Percentiles rank a stretch among this genome's conserved stretches.
Evolutionary conservation across 2,329 filamentous ascomycete species (phyloP).

Genomic region (Penicillium sclerotigenum): DNA sequence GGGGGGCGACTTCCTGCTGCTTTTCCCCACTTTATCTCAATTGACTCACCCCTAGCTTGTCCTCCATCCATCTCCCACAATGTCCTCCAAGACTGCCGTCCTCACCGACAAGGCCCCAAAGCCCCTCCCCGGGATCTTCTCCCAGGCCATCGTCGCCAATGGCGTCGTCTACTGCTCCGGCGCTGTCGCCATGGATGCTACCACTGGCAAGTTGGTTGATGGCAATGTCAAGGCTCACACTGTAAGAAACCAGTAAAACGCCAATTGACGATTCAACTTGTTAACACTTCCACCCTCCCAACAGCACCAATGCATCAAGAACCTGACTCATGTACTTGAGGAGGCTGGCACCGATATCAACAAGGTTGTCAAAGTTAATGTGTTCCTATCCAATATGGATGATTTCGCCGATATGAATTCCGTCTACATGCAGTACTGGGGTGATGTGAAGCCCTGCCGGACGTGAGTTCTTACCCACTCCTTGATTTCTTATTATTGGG

Average conservation of each 20-base stretch:
- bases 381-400: conserved; percentile 64
- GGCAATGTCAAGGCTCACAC: conserved; percentile 56
- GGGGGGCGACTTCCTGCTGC: neutral
- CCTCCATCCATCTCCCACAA: conserved; percentile 12
- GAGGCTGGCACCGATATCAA: conserved; percentile 58
- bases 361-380: conserved; percentile 65
- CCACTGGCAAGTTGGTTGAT: conserved; percentile 54
- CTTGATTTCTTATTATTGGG: neutral
- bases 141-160: conserved; percentile 60
- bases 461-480: conserved; percentile 22
- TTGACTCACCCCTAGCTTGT: neutral
- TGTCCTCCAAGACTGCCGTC: conserved; percentile 42
- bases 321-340: conserved; percentile 58
- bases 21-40: neutral
- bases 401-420: conserved; percentile 75
- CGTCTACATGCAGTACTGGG: conserved; percentile 75
- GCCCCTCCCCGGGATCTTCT: conserved; percentile 55
- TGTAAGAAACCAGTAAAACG: conserved; percentile 35
- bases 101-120: conserved; percentile 50
- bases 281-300: neutral
- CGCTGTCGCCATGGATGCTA: conserved; percentile 56
- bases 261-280: neutral
- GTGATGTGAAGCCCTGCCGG: conserved; percentile 57
- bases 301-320: conserved; percentile 56
- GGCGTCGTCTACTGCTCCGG: conserved; percentile 71